phyloP scores from a whole-genome alignment of 2,329 filamentous ascomycete species.

The Alternaria dauci region DNA sequence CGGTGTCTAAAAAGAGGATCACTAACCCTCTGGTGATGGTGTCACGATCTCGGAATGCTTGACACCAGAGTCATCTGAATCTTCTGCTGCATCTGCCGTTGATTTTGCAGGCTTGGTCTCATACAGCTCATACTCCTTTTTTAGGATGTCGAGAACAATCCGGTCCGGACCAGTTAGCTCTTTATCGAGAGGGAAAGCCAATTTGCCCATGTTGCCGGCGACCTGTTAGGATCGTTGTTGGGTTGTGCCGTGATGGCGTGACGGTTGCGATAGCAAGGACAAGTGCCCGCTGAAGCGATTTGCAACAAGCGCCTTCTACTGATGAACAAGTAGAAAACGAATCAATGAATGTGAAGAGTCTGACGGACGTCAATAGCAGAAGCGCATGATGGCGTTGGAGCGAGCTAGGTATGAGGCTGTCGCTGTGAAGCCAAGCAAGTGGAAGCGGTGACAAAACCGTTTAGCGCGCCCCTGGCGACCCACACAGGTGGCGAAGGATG shows the following conservation, averaged over 20 bases:
- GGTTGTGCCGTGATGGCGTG: not conserved
- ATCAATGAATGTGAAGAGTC: not conserved
- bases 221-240: slow-evolving; percentile 8
- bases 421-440: slow-evolving; percentile 8
- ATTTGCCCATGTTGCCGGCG: slow-evolving; percentile 35
- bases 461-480: slow-evolving; percentile 17
- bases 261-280: not conserved
- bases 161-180: slow-evolving; percentile 44
- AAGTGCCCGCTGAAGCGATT: not conserved
- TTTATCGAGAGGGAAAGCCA: slow-evolving; percentile 42
- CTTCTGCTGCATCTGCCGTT: slow-evolving; percentile 25
- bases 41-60: slow-evolving; percentile 41
- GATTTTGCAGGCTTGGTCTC: slow-evolving; percentile 9
- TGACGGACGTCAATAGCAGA: not conserved
- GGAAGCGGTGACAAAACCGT: slow-evolving; percentile 12
- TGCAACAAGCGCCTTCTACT: not conserved
- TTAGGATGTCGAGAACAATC: slow-evolving; percentile 39
- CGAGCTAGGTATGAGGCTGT: not conserved
- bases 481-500: slow-evolving; percentile 16
- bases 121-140: slow-evolving; percentile 39
- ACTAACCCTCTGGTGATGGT: slow-evolving; percentile 42
- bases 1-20: not conserved
- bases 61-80: slow-evolving; percentile 34
- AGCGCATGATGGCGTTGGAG: not conserved
- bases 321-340: not conserved